Conservation (phyloP, 2,329 filamentous ascomycete genomes). For the Alternaria brassicicola region DNA sequence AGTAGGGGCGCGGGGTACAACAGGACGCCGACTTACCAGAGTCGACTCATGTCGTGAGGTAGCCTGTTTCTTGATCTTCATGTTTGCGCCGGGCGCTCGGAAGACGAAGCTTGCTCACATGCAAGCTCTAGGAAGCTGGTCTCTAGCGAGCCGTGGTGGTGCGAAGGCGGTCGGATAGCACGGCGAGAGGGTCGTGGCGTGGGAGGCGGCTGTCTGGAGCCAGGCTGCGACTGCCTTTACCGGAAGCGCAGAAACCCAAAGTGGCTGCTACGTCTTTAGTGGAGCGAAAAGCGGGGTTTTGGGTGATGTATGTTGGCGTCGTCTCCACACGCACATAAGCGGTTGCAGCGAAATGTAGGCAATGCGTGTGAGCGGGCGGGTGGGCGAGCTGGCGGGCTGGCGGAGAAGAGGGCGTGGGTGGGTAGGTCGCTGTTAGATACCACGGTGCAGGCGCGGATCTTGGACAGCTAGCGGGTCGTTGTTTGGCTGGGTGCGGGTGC, state of each 20-base stretch:
- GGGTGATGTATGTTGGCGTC: constrained; percentile 1
- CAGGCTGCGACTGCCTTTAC: constrained; percentile 21
- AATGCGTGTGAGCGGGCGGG: constrained; percentile 12
- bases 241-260: constrained; percentile 10
- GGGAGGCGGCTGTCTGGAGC: constrained; percentile 4
- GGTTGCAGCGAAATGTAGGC: constrained; percentile 3
- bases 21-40: constrained; percentile 47
- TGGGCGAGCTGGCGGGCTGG: constrained; percentile 18
- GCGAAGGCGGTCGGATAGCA: not conserved
- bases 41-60: constrained; percentile 61
- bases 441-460: constrained; percentile 49
- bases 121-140: constrained; percentile 21
- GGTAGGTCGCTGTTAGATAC: constrained; percentile 24
- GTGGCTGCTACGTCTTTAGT: constrained; percentile 3
- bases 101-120: constrained; percentile 46
- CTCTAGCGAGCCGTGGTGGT: constrained; percentile 5
- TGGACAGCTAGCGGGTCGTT: constrained; percentile 18
- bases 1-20: constrained; percentile 2
- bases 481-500: constrained; percentile 15
- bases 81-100: constrained; percentile 49
- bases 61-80: constrained; percentile 64
- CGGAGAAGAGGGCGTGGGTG: constrained; percentile 24
- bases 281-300: constrained; percentile 10
- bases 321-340: not conserved
- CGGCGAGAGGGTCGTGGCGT: constrained; percentile 1